phyloP scores from a whole-genome alignment of 2,329 filamentous ascomycete species.

The Trichoderma endophyticum region DNA sequence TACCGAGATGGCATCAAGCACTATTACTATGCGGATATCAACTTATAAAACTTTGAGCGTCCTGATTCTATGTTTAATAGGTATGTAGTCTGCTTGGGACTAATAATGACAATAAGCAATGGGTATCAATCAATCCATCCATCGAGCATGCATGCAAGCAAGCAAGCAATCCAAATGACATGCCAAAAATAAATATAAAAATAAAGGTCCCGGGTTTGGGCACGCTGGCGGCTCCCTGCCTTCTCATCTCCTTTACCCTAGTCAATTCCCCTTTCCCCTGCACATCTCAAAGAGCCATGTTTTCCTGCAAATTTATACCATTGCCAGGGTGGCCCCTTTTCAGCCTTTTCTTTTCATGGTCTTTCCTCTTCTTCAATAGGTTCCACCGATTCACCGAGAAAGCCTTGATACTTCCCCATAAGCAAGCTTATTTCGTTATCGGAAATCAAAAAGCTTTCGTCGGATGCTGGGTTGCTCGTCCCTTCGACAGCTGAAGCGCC shows the following conservation, averaged over 20 bases:
- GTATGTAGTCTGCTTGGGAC: background rate
- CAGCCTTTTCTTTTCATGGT: constrained; percentile 23
- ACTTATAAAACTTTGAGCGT: background rate
- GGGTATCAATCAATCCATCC: constrained; percentile 21
- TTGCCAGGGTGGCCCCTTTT: background rate
- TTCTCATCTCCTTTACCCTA: constrained; percentile 5
- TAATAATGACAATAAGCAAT: constrained; percentile 16
- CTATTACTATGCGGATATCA: background rate
- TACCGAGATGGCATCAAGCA: background rate
- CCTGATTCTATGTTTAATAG: background rate
- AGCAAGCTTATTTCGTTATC: constrained; percentile 36
- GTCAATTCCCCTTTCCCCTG: background rate
- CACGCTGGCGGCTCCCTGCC: background rate
- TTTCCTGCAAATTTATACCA: background rate
- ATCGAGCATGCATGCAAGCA: background rate
- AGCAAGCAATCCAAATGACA: constrained; percentile 20
- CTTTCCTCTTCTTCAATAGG: constrained; percentile 39
- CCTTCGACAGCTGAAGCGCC: constrained; percentile 23
- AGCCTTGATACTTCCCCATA: constrained; percentile 35
- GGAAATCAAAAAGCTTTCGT: constrained; percentile 31
- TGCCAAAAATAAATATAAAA: constrained; percentile 10
- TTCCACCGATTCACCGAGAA: constrained; percentile 34
- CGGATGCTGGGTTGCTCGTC: constrained; percentile 25
- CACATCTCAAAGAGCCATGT: background rate
- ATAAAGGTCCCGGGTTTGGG: background rate